Evolutionary conservation across 2,329 filamentous ascomycete genomes (phyloP), one percentile per base, ranked within the genome.

Genomic region (Neofusicoccum sp.): DNA sequence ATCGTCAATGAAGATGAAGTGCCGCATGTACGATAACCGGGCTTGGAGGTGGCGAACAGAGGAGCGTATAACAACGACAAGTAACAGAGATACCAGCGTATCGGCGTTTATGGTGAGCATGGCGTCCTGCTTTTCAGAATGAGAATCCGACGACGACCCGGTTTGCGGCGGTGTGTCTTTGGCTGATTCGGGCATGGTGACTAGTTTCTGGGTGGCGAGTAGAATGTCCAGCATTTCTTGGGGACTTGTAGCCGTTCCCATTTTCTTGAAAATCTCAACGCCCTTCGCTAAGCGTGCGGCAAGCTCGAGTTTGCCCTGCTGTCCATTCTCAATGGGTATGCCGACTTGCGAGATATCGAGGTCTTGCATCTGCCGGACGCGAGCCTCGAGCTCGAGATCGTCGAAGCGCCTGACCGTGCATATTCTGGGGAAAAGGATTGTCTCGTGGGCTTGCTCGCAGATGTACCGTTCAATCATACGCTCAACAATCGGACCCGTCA

Each of bases 1-100:
- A 75, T 99, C 95, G 68, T 98, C 95, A 54, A 96, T 93, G 75
- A 96, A 99, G 66, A 97, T 95, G 71, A 97, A 99, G 69, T 96
- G 91, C 44, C 93, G 89, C 82, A 98, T 96, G 72, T 98, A 99
- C n/a, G 89, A 82, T 48, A 99, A 79, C 20, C 93, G 85, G 3
- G 95, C 92, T 68, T 96, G 91, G 7, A 99, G 80, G 74, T 97
- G 89, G 62, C 90, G 87, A 28, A 96, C 87, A 63, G 95, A 90
- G 9, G 93, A 91, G 64, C 93, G 85, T 63, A 99, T 98, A 9
- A 99, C 90, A 14, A 99, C 92, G 63, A 96, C 87, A 20, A 99
- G 81, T 12, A 99, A 82, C 62, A 99, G 78, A 0, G 95, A 97
- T 1, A 99, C 95, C 30, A 99, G 79, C 0, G 93, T 91, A 75